phyloP scores from a whole-genome alignment of 305 asterid species.

The Plantago rigida region DNA sequence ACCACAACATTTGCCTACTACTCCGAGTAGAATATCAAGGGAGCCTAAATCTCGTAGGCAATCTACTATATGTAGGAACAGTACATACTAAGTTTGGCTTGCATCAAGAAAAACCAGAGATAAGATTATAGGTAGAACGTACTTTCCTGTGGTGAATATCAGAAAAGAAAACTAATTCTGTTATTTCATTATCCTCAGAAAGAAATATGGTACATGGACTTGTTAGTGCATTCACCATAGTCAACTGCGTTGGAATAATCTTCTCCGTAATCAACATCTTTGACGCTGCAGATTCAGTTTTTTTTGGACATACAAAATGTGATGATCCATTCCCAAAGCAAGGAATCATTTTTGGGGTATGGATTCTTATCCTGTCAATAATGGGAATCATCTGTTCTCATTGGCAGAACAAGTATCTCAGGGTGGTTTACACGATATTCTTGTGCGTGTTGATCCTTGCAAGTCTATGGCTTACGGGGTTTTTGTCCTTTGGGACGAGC shows the following conservation, averaged over 20 bases:
- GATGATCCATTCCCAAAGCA: constrained; percentile 5
- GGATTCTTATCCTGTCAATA: constrained; percentile 5
- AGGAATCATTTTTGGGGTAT: constrained; percentile 7
- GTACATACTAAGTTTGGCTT: not conserved
- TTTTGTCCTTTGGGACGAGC: constrained; percentile 6
- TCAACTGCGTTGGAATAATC: constrained; percentile 14
- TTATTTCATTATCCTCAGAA: not conserved
- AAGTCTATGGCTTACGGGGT: constrained; percentile 14
- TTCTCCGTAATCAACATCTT: constrained; percentile 1
- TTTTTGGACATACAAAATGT: not conserved
- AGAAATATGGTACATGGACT: constrained; percentile 10
- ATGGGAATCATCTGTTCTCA: constrained; percentile 6
- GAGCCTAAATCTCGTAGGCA: not conserved
- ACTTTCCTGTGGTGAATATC: not conserved
- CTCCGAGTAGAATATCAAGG: not conserved
- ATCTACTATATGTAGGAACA: constrained; percentile 3
- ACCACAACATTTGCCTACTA: not conserved
- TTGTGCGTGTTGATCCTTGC: not conserved
- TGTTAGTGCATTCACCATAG: constrained; percentile 9
- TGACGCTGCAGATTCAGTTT: constrained; percentile 4
- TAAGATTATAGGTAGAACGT: too few relatives aligned
- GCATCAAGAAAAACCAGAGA: not conserved
- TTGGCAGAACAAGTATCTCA: constrained; percentile 7
- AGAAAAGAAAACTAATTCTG: not conserved
- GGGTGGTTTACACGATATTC: not conserved